phyloP scores from a whole-genome alignment of 768 basidiomycete species.

The Suillus discolor region DNA sequence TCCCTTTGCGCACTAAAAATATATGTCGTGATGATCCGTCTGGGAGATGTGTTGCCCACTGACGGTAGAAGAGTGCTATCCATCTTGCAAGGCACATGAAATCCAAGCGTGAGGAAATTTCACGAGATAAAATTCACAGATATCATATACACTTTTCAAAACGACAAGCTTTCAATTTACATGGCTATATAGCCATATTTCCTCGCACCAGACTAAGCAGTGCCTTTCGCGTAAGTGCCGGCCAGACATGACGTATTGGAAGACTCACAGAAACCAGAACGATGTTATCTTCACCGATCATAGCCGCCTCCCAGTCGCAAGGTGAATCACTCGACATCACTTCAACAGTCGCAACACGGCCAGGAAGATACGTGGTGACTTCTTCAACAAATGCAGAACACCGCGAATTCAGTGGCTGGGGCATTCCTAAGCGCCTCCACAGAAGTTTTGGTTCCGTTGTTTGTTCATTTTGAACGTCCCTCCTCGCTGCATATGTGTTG shows the following conservation, averaged over 20 bases:
- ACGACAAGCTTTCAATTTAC: conserved; percentile 15
- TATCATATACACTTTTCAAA: background rate
- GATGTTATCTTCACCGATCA: conserved; percentile 40
- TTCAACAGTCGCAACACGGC: conserved; percentile 23
- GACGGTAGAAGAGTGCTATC: background rate
- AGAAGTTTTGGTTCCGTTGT: conserved; percentile 11
- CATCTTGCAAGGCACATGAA: background rate
- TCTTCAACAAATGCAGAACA: conserved; percentile 23
- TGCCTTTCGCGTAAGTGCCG: background rate
- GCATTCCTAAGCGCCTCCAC: conserved; percentile 22
- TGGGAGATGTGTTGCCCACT: background rate
- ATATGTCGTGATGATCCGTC: background rate
- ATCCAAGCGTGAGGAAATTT: background rate
- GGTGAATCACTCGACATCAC: background rate
- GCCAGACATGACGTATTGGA: background rate
- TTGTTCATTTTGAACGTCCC: conserved; percentile 12
- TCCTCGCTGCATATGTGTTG: conserved; percentile 27
- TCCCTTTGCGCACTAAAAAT: background rate
- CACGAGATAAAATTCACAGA: background rate
- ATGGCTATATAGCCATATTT: conserved; percentile 32
- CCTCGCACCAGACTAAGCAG: conserved; percentile 14
- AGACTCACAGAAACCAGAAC: conserved; percentile 34
- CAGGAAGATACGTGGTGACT: conserved; percentile 32
- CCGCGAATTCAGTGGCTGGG: conserved; percentile 12
- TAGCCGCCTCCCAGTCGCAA: conserved; percentile 31